Percentiles rank a stretch among this genome's conserved stretches.
Evolutionary conservation across 1,284 basidiomycete species (phyloP).

Genomic region (Austroboletus niveus): DNA sequence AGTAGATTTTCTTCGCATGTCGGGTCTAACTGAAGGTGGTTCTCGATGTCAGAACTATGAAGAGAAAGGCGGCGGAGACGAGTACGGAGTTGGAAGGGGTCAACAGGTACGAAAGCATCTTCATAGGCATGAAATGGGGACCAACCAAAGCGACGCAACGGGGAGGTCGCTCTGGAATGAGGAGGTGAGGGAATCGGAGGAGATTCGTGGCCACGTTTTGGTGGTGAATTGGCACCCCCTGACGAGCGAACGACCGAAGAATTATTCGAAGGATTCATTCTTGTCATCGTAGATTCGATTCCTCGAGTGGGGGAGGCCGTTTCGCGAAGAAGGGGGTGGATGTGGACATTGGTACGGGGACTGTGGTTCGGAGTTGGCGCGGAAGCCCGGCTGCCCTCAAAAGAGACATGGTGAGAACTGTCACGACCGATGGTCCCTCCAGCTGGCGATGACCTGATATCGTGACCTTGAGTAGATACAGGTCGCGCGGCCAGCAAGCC

Average conservation of each 20-base stretch:
- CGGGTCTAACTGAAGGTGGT: conserved; percentile 14
- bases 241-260: conserved; percentile 13
- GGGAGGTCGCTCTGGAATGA: conserved; percentile 44
- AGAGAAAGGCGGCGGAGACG: conserved; percentile 28
- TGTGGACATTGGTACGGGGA: conserved; percentile 26
- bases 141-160: conserved; percentile 40
- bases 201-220: conserved; percentile 15
- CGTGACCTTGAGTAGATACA: conserved; percentile 13
- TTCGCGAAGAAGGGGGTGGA: conserved; percentile 26
- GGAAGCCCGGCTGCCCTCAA: conserved; percentile 39
- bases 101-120: conserved; percentile 48
- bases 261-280: conserved; percentile 12
- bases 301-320: conserved; percentile 6
- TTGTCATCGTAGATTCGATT: conserved; percentile 14
- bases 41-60: conserved; percentile 17
- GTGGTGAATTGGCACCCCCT: conserved; percentile 4
- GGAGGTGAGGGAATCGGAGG: conserved; percentile 29
- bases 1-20: conserved; percentile 20
- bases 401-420: conserved; percentile 37
- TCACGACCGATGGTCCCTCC: conserved; percentile 32
- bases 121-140: conserved; percentile 39
- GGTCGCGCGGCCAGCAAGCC: conserved; percentile 16
- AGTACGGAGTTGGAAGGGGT: conserved; percentile 42
- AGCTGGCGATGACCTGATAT: conserved; percentile 20
- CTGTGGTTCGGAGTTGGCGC: conserved; percentile 30